These are phyloP conservation scores for Knoxia roxburghii DNA, from an alignment of 257 asterid species.

Conservation along the genomic window DNA sequence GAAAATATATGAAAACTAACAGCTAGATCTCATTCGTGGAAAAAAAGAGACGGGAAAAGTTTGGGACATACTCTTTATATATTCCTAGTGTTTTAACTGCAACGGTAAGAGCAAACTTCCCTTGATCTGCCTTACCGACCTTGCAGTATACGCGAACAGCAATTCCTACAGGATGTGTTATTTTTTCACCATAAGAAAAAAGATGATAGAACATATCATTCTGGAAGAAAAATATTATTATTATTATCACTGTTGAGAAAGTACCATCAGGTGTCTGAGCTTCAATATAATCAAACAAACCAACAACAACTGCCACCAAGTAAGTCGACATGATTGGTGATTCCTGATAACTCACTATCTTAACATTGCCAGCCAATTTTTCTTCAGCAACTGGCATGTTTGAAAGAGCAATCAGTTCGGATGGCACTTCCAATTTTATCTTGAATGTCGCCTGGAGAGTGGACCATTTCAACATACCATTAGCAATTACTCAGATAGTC, in stretches of 20 bases:
- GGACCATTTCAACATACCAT: neutral
- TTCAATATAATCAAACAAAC: conserved; percentile 87
- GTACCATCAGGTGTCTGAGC: conserved; percentile 90
- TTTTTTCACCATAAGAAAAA: conserved; percentile 7
- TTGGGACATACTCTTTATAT: conserved; percentile 58
- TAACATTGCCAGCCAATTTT: conserved; percentile 51
- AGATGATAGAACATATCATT: conserved; percentile 4
- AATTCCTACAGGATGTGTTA: conserved; percentile 46
- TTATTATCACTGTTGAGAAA: neutral
- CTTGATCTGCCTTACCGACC: conserved; percentile 80
- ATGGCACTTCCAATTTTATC: conserved; percentile 88
- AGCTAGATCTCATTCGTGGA: neutral
- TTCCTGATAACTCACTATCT: conserved; percentile 75
- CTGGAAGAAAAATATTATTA: neutral
- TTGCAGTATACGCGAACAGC: conserved; percentile 79
- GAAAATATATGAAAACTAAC: neutral
- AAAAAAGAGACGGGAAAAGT: neutral
- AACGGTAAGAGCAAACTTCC: conserved; percentile 81
- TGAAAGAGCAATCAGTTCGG: conserved; percentile 82
- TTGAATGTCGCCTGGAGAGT: conserved; percentile 43
- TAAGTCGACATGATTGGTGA: conserved; percentile 97
- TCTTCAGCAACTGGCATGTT: conserved; percentile 83
- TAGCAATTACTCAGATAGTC: neutral
- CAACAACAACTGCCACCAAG: conserved; percentile 94
- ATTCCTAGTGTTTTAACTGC: conserved; percentile 90